Base-by-base conservation (phyloP, 1,284 basidiomycete genomes). In the Cutaneotrichosporon daszewskae region DNA sequence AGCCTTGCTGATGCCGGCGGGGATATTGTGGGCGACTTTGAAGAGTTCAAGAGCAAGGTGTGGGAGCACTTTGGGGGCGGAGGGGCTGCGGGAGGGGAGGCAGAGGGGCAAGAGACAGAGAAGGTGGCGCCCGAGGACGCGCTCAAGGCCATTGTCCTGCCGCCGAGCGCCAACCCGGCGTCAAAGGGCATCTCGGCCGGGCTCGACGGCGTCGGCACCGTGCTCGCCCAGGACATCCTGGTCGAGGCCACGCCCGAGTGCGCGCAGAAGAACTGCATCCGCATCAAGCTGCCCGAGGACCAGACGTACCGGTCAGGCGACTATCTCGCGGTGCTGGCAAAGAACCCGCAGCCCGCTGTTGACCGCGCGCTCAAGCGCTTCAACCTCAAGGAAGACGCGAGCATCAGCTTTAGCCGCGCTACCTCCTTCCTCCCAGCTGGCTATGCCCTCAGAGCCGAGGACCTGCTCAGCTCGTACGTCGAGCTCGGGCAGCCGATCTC, bases 11-110 rank as follows among this genome's bases (percentile, higher is more conserved):
- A 32, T 5, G 68, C 70, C n/a, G 59, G 66, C 4, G 67, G 69
- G 2, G 69, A 72, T 43, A 74, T 79, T 49, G 75, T 77, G 49
- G 71, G 75, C 53, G 53, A 56, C 33, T 78, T 77, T 46, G 76
- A 78, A 43, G 67, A 69, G 22, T 78, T 74, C 65, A 71, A 74
- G 47, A 62, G 55, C 4, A 54, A 60, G 33, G 55, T 78, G 3
- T 79, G 76, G 76, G 51, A 59, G 37, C 51, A 59, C 5, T 53
- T 78, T 31, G 13, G 16, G n/a, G 17, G 19, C 17, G 29, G 29
- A 3, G 29, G n/a, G 9, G 35, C 35, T 7, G 9, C 20, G 7
- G 35, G 8, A 7, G 28, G 13, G 7, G 32, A 22, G 19, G 32
- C 18, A 9, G 19, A 33, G 7, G 19, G 11, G 6, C 12, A 28